Conservation (phyloP, 2,329 filamentous ascomycete species). For the Apiospora pterosperma region DNA sequence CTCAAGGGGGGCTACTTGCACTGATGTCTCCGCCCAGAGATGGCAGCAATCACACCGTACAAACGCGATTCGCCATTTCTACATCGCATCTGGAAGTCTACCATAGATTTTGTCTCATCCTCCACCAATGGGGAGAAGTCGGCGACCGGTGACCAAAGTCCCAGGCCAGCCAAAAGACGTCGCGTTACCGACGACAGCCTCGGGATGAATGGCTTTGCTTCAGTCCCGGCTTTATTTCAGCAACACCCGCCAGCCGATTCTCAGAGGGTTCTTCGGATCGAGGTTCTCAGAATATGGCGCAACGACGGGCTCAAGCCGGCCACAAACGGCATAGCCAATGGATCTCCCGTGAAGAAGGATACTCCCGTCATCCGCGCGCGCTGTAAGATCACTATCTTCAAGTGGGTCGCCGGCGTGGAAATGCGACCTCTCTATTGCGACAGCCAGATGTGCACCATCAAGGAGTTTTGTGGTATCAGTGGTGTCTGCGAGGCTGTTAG, state of each 20-base stretch:
- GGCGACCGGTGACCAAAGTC: slow-evolving; percentile 32
- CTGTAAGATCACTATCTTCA: slow-evolving; percentile 40
- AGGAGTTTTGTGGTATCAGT: slow-evolving; percentile 44
- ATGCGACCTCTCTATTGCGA: slow-evolving; percentile 48
- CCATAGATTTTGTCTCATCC: slow-evolving; percentile 45
- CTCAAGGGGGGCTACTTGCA: slow-evolving; percentile 1
- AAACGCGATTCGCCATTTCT: slow-evolving; percentile 51
- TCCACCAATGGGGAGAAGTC: slow-evolving; percentile 34
- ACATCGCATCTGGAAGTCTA: slow-evolving; percentile 50
- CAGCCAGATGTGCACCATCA: slow-evolving; percentile 51
- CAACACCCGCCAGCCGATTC: slow-evolving; percentile 20
- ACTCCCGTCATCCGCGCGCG: slow-evolving; percentile 33
- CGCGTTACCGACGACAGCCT: slow-evolving; percentile 40
- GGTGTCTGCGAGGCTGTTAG: slow-evolving; percentile 44
- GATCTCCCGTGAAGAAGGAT: slow-evolving; percentile 31
- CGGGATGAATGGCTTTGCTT: slow-evolving; percentile 23
- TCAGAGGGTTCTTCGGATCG: slow-evolving; percentile 45
- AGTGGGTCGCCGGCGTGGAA: slow-evolving; percentile 27
- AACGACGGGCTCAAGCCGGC: slow-evolving; percentile 39
- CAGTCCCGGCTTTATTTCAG: slow-evolving; percentile 19
- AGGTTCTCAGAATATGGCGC: slow-evolving; percentile 51
- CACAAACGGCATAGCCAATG: slow-evolving; percentile 8
- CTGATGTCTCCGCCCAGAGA: slow-evolving; percentile 27
- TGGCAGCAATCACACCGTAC: slow-evolving; percentile 45
- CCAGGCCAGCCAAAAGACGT: slow-evolving; percentile 46